Evolutionary conservation across 441 rosid species (phyloP).

Genomic region (Macaranga tanarius): DNA sequence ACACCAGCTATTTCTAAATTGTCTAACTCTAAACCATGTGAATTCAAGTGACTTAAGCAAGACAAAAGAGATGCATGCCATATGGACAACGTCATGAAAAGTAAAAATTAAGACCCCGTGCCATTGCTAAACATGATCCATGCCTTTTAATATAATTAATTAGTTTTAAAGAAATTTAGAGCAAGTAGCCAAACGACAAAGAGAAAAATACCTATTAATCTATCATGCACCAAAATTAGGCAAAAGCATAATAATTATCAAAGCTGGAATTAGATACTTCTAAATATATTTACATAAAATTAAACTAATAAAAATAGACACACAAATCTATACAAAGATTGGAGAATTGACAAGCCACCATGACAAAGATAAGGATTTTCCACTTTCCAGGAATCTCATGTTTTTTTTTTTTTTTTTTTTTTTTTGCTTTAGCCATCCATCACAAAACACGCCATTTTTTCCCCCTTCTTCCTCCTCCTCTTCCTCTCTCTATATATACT

Average conservation of each 20-base stretch:
- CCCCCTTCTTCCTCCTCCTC: background rate
- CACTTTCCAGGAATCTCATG: conserved; percentile 3
- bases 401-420: too few species aligned
- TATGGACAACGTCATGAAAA: background rate
- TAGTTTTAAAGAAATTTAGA: background rate
- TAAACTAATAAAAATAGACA: too few species aligned
- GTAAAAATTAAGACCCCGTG: background rate
- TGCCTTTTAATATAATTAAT: background rate
- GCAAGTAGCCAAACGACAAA: too few species aligned
- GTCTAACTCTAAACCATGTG: too few species aligned
- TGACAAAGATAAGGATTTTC: background rate
- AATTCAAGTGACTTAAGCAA: too few species aligned
- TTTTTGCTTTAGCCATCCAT: too few species aligned
- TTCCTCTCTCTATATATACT: conserved; percentile 18
- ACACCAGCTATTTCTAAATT: too few species aligned
- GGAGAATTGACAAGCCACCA: too few species aligned
- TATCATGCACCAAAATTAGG: background rate
- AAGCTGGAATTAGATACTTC: background rate
- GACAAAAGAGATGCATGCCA: too few species aligned
- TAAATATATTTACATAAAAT: too few species aligned
- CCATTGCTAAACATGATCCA: background rate
- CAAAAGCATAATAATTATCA: background rate
- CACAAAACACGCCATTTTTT: background rate
- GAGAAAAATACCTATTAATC: too few species aligned
- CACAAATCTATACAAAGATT: too few species aligned